These are phyloP conservation scores for Clonostachys rosea DNA, from an alignment of 2,329 filamentous ascomycete genomes.

Conservation along the genomic window DNA sequence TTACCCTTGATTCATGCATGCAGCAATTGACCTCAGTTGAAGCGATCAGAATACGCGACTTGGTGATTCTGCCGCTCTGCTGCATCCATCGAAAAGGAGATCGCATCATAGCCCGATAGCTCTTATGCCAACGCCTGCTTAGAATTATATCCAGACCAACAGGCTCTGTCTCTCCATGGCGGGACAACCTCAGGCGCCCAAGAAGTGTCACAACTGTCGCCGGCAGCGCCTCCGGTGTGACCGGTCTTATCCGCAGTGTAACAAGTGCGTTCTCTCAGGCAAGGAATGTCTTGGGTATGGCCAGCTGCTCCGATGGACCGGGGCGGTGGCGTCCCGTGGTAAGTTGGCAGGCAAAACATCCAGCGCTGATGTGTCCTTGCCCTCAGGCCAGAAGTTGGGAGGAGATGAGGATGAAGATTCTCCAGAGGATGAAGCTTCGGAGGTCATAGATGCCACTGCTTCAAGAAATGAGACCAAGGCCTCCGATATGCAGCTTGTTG, in stretches of 20 bases:
- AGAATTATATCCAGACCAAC: no score
- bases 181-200: slow-evolving; percentile 10
- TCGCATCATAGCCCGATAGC: no score
- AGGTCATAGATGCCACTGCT: no score
- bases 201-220: slow-evolving; percentile 49
- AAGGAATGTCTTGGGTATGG: slow-evolving; percentile 49
- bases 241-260: slow-evolving; percentile 42
- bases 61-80: no score
- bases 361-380: slow-evolving; percentile 14
- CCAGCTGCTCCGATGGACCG: slow-evolving; percentile 47
- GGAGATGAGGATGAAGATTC: background rate
- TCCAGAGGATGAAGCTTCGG: no score
- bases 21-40: no score
- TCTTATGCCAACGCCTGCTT: no score
- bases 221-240: slow-evolving; percentile 49
- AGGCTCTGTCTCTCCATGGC: no score
- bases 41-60: no score
- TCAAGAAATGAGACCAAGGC: background rate
- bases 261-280: slow-evolving; percentile 42
- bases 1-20: no score
- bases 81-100: no score
- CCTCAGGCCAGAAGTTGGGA: background rate
- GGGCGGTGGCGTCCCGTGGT: slow-evolving; percentile 35
- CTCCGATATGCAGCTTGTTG: slow-evolving; percentile 17
- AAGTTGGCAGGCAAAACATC: slow-evolving; percentile 34